Evolutionary conservation across 768 basidiomycete genomes (phyloP), one percentile per base, ranked within the genome.

Genomic region (Auricularia heimuer): DNA sequence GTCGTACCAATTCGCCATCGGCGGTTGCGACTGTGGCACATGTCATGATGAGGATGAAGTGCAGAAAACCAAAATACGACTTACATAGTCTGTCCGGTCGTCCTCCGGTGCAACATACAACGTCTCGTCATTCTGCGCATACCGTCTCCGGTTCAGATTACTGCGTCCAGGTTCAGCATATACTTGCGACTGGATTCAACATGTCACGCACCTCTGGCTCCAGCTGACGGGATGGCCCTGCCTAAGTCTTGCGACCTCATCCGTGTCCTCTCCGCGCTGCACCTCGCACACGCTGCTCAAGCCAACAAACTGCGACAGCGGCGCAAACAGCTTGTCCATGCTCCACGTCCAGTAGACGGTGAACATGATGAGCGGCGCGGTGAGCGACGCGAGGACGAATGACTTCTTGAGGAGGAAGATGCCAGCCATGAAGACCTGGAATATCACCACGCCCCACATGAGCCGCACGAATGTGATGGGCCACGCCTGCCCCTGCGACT

Each of bases 401-500:
- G 81, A 82, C 70, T 86, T 77, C 69, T 76, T 86, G 67, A 81
- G 83, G 39, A 88, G 87, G 79, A 99, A 98, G 69, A 97, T 89
- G 60, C 95, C 95, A 56, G 88, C 92, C 97, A 98, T 98, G 81
- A 98, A 97, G 56, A 94, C 73, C 64, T 95, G 86, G 81, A 95
- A 98, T 63, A 96, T 91, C 73, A 96, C 73, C 64, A 98, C 83
- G 56, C 92, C 95, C 89, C 92, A 92, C 37, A 95, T 88, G 47
- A 97, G 84, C 6, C 96, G 90, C 34, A 86, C 83, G 74, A 95
- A 98, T 0, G 97, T 95, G 69, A 98, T 86, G 0, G 94, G 93
- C 96, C 97, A 98, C 1, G 95, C 97, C 77, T 98, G 94, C 2
- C 97, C 97, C 69, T 90, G 90, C 2, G 91, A 93, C 76, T 98